phyloP scores from a whole-genome alignment of 495 filamentous ascomycete genomes.

The Penicillium samsonianum region DNA sequence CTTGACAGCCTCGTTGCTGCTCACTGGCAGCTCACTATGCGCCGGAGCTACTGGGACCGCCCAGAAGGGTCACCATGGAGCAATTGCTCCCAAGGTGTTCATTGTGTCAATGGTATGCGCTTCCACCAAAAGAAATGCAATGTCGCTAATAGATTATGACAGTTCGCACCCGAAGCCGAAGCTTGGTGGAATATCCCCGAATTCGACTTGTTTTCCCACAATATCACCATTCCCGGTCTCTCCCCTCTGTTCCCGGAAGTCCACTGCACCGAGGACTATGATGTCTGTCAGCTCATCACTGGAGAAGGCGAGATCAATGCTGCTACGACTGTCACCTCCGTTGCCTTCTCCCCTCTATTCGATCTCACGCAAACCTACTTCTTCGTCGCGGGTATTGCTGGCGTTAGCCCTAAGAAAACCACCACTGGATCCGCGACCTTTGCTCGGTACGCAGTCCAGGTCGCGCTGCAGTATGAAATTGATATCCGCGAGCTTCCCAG shows the following conservation, averaged over 20 bases:
- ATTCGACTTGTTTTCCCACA: conserved; percentile 61
- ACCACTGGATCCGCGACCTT: conserved; percentile 66
- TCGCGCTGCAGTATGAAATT: conserved; percentile 74
- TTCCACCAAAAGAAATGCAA: background rate
- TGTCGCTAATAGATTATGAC: background rate
- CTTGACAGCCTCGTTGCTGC: conserved; percentile 22
- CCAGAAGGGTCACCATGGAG: conserved; percentile 20
- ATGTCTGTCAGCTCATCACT: conserved; percentile 63
- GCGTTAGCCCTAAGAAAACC: conserved; percentile 65
- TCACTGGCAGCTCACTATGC: conserved; percentile 17
- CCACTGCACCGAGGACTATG: conserved; percentile 59
- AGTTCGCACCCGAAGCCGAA: conserved; percentile 69
- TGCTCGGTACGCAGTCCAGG: conserved; percentile 67
- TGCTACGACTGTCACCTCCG: conserved; percentile 58
- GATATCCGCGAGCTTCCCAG: conserved; percentile 67
- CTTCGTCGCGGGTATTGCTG: conserved; percentile 70
- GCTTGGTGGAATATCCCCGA: conserved; percentile 65
- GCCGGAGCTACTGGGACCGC: conserved; percentile 10
- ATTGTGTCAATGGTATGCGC: conserved; percentile 66
- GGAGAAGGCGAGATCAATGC: conserved; percentile 73
- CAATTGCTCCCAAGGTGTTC: conserved; percentile 64
- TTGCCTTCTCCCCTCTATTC: conserved; percentile 62
- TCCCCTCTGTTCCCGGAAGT: conserved; percentile 65
- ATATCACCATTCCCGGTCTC: conserved; percentile 66
- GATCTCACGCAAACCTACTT: conserved; percentile 70